phyloP scores from a whole-genome alignment of 108 stramenopile genomes.

The Heterococcus sp. region DNA sequence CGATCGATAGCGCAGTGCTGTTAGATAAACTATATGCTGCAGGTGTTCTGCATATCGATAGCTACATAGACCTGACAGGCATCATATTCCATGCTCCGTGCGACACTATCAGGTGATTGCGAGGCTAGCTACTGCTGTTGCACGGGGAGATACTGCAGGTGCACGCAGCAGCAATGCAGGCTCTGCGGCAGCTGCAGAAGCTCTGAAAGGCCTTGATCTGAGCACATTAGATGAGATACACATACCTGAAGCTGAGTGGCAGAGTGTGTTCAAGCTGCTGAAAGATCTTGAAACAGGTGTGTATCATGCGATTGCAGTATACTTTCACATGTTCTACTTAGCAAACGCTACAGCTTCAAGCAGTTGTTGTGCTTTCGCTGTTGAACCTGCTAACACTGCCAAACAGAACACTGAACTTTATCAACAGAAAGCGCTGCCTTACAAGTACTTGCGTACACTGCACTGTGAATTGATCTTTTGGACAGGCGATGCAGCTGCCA shows the following conservation, averaged over 20 bases:
- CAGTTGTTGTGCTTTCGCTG: no score
- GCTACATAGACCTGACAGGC: neutral
- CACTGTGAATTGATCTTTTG: neutral
- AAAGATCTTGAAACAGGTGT: neutral
- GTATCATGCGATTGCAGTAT: neutral
- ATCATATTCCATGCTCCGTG: neutral
- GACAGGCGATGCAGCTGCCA: neutral
- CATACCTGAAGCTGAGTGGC: neutral
- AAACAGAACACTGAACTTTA: neutral
- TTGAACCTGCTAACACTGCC: no score
- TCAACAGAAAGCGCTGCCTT: neutral
- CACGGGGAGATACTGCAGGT: neutral
- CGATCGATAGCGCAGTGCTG: no score
- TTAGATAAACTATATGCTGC: no score
- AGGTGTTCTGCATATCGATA: neutral
- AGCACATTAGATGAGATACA: neutral
- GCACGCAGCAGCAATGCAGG: neutral
- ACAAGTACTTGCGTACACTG: neutral
- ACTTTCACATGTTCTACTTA: neutral
- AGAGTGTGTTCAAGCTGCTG: neutral
- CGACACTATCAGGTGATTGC: neutral
- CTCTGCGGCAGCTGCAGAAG: neutral
- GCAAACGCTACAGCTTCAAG: no score
- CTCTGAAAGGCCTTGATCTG: neutral
- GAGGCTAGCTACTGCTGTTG: neutral